These are phyloP conservation scores for Phytophthora aleatoria DNA, from an alignment of 352 stramenopile genomes.

Conservation along the genomic window DNA sequence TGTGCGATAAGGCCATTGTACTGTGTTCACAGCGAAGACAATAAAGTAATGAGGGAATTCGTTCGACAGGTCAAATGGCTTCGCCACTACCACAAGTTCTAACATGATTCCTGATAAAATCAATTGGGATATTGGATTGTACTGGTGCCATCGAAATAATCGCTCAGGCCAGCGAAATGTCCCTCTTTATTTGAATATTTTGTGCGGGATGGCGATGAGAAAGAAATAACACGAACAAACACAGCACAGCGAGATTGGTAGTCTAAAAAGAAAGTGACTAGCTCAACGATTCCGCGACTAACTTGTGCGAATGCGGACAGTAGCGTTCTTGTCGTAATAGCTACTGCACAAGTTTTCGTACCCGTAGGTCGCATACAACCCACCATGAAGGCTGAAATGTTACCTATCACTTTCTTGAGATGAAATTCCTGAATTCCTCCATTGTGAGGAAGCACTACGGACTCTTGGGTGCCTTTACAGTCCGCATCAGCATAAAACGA, in stretches of 20 bases:
- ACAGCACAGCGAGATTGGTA: too few species aligned
- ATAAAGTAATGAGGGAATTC: background rate
- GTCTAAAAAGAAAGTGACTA: too few species aligned
- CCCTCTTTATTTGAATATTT: too few species aligned
- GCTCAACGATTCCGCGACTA: background rate
- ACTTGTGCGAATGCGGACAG: background rate
- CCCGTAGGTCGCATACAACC: background rate
- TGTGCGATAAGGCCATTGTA: background rate
- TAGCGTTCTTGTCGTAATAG: conserved; percentile 2
- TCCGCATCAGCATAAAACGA: conserved; percentile 4
- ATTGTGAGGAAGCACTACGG: conserved; percentile 2
- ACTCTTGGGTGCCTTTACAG: conserved; percentile 1
- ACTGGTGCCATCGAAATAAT: too few species aligned
- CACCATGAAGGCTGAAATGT: conserved; percentile 7
- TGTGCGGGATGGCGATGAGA: too few species aligned
- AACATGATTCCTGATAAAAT: too few species aligned
- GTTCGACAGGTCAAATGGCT: background rate
- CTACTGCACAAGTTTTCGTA: conserved; percentile 5
- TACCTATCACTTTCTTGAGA: conserved; percentile 7
- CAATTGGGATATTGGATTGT: too few species aligned
- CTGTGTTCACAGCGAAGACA: background rate
- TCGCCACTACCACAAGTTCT: background rate
- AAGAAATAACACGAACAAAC: background rate
- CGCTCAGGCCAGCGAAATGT: too few species aligned
- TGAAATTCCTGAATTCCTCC: conserved; percentile 6